phyloP scores from a whole-genome alignment of 495 filamentous ascomycete genomes.

The Trichoderma gamsii region DNA sequence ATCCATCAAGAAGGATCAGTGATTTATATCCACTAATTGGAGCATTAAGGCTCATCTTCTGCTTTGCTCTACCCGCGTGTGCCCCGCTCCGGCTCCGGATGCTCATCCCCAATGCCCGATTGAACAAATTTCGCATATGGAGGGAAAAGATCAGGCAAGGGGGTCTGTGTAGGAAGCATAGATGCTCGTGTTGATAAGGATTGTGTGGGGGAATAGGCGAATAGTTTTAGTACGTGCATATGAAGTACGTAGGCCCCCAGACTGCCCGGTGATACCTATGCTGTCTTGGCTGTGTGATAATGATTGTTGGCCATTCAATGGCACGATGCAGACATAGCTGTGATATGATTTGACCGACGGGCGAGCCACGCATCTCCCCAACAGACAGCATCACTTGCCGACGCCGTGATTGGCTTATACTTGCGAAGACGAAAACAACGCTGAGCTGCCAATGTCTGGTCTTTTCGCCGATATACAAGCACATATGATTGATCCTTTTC shows the following conservation, averaged over 20 bases:
- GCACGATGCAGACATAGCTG: too few species aligned
- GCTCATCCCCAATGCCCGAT: too few species aligned
- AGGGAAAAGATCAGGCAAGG: neutral
- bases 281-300: too few species aligned
- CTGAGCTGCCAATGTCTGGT: too few species aligned
- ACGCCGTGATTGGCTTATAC: neutral
- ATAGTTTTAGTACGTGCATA: neutral
- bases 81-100: neutral
- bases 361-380: too few species aligned
- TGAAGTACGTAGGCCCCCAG: too few species aligned
- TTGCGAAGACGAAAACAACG: neutral
- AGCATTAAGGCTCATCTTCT: neutral
- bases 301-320: too few species aligned
- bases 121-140: neutral
- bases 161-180: neutral
- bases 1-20: neutral
- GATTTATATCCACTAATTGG: neutral
- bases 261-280: too few species aligned
- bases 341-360: too few species aligned
- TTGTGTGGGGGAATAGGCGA: neutral
- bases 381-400: neutral
- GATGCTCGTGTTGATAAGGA: neutral
- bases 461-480: neutral
- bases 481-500: neutral
- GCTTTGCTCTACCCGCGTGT: neutral